A percentile compares a stretch with the other conserved stretches of the same genome.
These are phyloP conservation scores for Helenozyma baotianmanensis DNA, from an alignment of 805 yeast species.

Conservation along the genomic window DNA sequence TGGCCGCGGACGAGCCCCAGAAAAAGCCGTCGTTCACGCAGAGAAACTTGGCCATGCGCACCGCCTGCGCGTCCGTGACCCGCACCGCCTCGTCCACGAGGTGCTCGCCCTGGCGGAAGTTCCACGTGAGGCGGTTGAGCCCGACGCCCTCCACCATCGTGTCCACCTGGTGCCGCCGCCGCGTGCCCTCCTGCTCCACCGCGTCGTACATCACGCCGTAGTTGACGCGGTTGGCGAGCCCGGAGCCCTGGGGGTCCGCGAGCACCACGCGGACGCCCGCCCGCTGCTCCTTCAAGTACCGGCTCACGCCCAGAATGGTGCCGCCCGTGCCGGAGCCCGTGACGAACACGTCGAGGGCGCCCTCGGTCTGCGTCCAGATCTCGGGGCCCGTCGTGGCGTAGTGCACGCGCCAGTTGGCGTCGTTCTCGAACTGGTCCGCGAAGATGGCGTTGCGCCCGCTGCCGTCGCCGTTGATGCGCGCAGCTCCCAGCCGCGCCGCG, in stretches of 20 bases:
- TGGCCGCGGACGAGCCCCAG: constrained; percentile 90
- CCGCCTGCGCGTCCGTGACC: constrained; percentile 75
- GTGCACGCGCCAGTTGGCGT: constrained; percentile 83
- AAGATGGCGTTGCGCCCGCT: constrained; percentile 60
- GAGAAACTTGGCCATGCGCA: constrained; percentile 81
- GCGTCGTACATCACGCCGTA: constrained; percentile 90
- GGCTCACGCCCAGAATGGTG: constrained; percentile 24
- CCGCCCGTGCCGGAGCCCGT: constrained; percentile 92
- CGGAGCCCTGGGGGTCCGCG: constrained; percentile 97
- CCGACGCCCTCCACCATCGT: constrained; percentile 95
- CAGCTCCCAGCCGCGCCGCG: constrained; percentile 69
- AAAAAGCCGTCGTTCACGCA: constrained; percentile 85
- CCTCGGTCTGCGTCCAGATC: constrained; percentile 68
- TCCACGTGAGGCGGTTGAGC: constrained; percentile 76
- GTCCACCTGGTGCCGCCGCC: constrained; percentile 95
- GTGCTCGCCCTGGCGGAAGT: constrained; percentile 67
- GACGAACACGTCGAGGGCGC: constrained; percentile 67
- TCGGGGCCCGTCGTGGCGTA: constrained; percentile 88
- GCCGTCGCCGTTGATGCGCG: constrained; percentile 38
- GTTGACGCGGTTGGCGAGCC: constrained; percentile 78
- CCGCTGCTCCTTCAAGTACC: constrained; percentile 40
- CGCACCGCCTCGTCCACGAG: constrained; percentile 74
- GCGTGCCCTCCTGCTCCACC: constrained; percentile 86
- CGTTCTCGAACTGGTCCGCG: constrained; percentile 95
- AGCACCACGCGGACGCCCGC: constrained; percentile 49